Conservation (phyloP, 2,329 filamentous ascomycete species). For the Fusarium newnesense region DNA sequence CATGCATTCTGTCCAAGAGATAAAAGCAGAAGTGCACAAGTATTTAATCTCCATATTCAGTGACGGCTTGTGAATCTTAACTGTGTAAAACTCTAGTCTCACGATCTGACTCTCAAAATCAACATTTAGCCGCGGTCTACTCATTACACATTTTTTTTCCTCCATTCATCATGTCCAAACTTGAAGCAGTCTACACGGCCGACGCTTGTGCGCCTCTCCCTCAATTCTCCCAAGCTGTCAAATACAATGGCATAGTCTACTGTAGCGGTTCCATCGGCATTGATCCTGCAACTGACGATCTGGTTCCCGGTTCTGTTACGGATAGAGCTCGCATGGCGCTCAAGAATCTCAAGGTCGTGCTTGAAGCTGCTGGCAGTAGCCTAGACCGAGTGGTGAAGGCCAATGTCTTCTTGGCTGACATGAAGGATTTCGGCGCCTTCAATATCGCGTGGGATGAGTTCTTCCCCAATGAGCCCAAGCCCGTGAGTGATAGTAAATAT, state of each 20-base stretch:
- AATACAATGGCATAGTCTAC: neutral
- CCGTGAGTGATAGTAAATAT: neutral
- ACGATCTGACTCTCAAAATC: accelerated
- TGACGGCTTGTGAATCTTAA: accelerated
- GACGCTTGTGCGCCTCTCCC: neutral
- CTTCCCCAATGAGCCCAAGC: neutral
- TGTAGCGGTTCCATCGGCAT: conserved; percentile 4
- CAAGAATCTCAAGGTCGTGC: neutral
- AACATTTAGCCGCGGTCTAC: too few species aligned
- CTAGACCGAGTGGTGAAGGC: neutral
- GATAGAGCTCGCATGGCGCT: neutral
- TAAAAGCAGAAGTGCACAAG: accelerated
- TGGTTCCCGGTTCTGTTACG: neutral
- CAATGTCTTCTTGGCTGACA: conserved; percentile 8
- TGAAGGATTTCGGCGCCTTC: conserved; percentile 1
- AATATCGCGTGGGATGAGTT: conserved; percentile 14
- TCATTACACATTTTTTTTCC: too few species aligned
- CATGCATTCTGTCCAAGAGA: too few species aligned
- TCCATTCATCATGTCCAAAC: neutral
- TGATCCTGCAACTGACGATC: neutral
- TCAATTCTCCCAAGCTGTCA: conserved; percentile 2
- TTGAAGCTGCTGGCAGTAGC: conserved; percentile 3
- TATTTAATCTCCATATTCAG: neutral
- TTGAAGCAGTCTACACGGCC: neutral
- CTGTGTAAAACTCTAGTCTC: accelerated